Base-by-base conservation (phyloP, 2,329 filamentous ascomycete genomes). In the Macrophomina pseudophaseolina region DNA sequence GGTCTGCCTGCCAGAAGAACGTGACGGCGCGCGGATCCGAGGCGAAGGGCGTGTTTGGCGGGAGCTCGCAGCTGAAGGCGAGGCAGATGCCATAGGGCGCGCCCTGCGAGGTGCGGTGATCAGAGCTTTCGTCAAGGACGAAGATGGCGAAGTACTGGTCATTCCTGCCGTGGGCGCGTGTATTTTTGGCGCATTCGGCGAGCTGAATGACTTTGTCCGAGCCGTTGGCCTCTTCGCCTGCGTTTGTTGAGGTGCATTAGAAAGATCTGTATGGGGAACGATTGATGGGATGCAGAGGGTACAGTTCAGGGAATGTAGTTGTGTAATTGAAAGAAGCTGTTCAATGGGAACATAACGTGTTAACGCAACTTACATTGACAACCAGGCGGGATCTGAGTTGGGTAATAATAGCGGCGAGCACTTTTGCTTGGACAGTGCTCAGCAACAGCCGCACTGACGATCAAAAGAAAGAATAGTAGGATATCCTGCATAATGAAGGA, bases 101-200 rank as follows among this genome's bases (percentile, higher is more conserved):
- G 18, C 48, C 48, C 11, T 9, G 48, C 30, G 48, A 51, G 5
- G 48, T 51, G 48, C 7, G 23, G 23, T 51, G 48, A n/a, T 28
- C 48, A 1, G 23, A 23, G 23, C 23, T 23, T 1, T 49, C 18
- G 48, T 3, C 48, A 8, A 51, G 48, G 48, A 51, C 14, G 23
- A 51, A 51, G 48, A 51, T 18, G 18, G 48, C 48, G 48, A 51
- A 51, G 48, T 51, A 51, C 48, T 51, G 48, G 6, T 51, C 48
- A 8, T 23, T 23, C 3, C 18, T 48, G 12, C 42, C 42, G 42
- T 16, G 7, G 18, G 11, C 8, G 18, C 48, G 48, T 6, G 8
- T 51, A n/a, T 51, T 51, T 18, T 51, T 51, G 48, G 48, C 8
- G 23, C 48, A 51, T 30, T 51, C 48, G 48, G 48, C 18, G 5